These are phyloP conservation scores for Phytophthora niederhauseri DNA, from an alignment of 352 stramenopile species.

Conservation along the genomic window DNA sequence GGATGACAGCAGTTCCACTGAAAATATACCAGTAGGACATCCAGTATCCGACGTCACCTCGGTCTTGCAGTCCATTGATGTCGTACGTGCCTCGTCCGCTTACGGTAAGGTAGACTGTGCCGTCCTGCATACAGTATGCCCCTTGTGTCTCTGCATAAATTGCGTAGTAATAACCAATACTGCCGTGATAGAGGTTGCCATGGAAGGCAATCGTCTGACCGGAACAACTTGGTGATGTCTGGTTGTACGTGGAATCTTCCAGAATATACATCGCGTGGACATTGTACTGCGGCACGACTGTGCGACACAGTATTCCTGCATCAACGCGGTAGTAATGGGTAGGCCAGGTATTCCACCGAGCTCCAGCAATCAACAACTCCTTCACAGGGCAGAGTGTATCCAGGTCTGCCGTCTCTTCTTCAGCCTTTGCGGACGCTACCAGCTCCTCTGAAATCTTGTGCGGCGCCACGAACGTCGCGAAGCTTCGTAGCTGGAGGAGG, in stretches of 20 bases:
- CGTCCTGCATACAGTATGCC: constrained; percentile 21
- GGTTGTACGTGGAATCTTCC: constrained; percentile 1
- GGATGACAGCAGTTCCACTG: constrained; percentile 15
- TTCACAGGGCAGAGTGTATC: constrained; percentile 14
- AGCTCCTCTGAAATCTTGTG: constrained; percentile 33
- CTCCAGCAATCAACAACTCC: constrained; percentile 17
- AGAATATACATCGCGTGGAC: constrained; percentile 20
- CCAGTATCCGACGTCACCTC: constrained; percentile 16
- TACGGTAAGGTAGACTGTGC: constrained; percentile 19
- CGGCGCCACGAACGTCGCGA: constrained; percentile 24
- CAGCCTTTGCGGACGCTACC: constrained; percentile 1
- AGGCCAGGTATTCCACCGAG: constrained; percentile 22
- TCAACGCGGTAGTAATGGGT: constrained; percentile 19
- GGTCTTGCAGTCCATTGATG: constrained; percentile 27
- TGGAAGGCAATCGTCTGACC: constrained; percentile 5
- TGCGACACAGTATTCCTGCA: constrained; percentile 14
- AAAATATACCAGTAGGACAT: constrained; percentile 37
- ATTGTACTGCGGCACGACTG: constrained; percentile 25
- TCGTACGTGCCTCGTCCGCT: constrained; percentile 22
- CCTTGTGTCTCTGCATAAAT: constrained; percentile 31
- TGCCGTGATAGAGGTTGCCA: constrained; percentile 40
- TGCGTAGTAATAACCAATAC: constrained; percentile 39
- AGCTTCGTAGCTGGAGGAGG: constrained; percentile 35
- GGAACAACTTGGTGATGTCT: constrained; percentile 4
- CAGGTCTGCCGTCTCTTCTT: constrained; percentile 10